Base-by-base conservation (phyloP, 305 asterid genomes). In the Withania somnifera region DNA sequence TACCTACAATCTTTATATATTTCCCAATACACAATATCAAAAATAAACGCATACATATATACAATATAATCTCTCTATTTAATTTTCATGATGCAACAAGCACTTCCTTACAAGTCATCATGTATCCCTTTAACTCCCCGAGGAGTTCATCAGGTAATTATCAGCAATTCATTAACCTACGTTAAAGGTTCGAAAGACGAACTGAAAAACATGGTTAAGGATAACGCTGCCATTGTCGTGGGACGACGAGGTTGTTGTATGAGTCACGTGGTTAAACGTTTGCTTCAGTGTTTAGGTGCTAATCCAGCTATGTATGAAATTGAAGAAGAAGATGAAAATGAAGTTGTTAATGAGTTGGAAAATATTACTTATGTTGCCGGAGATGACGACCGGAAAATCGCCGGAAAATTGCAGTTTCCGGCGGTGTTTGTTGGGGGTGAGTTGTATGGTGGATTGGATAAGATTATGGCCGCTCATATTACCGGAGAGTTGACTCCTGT, bases 401-500 rank as follows among this genome's bases (percentile, higher is more conserved):
- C 58, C 1, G 80, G 63, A 26, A 61, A n/a, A 51, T 22, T 81
- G 38, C 85, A 86, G 79, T 86, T 86, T 11, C 88, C 88, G 68
- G 86, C 82, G n/a, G 87, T 81, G 42, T 86, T 86, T 50, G 79
- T 86, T 67, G 88, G 88, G 11, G 88, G 88, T 8, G 73, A 77
- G 11, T 5, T 84, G 77, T 83, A 81, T 60, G 88, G 88, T 13
- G 88, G 88, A 3, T 75, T 86, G 76, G 88, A 86, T 78, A 78
- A 85, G 81, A 56, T 86, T 10, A 86, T 86, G 82, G 83, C 87
- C 11, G 54, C 88, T 45, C 88, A 86, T 84, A 86, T 86, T 2
- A 81, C 88, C 5, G 88, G 88, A n/a, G 88, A 86, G 80, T 77
- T 86, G 76, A 83, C 85, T 51, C 86, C 85, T 11, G 24, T 83